These are phyloP conservation scores for Rhodotorula mucilaginosa DNA, from an alignment of 1,284 basidiomycete species.

Conservation along the genomic window DNA sequence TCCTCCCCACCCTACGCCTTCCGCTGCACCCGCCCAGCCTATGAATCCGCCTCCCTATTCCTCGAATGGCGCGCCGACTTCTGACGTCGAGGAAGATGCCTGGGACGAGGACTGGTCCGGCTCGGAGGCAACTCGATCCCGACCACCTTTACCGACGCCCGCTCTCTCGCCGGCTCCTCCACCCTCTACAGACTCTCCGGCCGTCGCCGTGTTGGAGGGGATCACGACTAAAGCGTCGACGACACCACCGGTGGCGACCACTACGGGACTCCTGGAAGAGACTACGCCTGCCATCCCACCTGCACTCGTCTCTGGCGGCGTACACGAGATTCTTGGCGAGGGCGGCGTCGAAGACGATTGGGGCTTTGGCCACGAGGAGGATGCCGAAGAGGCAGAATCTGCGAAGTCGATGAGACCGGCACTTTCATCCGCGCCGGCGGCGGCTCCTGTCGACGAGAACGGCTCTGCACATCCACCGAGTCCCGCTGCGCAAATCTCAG, in stretches of 20 bases:
- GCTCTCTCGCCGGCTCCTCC: not conserved
- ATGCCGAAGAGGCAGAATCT: not conserved
- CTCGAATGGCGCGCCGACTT: not conserved
- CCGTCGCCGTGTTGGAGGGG: not conserved
- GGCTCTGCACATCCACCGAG: no score
- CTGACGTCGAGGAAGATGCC: slow-evolving; percentile 4
- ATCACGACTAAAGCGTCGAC: not conserved
- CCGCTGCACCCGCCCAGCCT: not conserved
- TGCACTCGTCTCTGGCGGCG: not conserved
- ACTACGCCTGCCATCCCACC: no score
- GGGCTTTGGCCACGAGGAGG: slow-evolving; percentile 2
- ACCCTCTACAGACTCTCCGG: not conserved
- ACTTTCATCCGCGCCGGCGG: no score
- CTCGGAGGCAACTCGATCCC: not conserved
- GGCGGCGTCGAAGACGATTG: slow-evolving; percentile 2
- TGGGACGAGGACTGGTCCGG: slow-evolving; percentile 15
- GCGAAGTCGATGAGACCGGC: not conserved
- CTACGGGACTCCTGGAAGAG: no score
- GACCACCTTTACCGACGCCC: not conserved
- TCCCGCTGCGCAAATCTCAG: not conserved
- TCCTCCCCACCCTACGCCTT: not conserved
- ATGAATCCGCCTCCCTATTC: not conserved
- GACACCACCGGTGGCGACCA: no score
- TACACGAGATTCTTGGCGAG: not conserved
- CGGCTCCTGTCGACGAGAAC: no score